phyloP scores from a whole-genome alignment of 495 filamentous ascomycete genomes.

The Penicillium riverlandense region DNA sequence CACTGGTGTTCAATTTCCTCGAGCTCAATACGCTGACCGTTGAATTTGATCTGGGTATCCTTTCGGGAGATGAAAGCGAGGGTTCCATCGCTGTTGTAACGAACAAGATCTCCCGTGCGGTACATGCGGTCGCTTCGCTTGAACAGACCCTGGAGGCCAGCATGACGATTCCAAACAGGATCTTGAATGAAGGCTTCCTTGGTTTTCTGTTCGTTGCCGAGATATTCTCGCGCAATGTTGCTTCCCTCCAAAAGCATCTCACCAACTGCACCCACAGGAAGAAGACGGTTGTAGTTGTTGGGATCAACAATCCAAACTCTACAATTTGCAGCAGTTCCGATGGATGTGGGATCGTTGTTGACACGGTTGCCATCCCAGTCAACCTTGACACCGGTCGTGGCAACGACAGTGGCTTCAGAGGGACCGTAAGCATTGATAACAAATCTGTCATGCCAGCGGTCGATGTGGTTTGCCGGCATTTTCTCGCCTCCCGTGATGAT shows the following conservation, averaged over 20 bases:
- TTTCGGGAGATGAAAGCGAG: slow-evolving; percentile 49
- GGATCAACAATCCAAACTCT: slow-evolving; percentile 55
- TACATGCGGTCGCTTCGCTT: slow-evolving; percentile 31
- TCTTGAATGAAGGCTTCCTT: slow-evolving; percentile 48
- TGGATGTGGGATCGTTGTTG: slow-evolving; percentile 28
- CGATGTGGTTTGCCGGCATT: slow-evolving; percentile 36
- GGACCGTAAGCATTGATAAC: slow-evolving; percentile 52
- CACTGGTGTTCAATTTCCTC: slow-evolving; percentile 59
- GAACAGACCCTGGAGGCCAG: slow-evolving; percentile 17
- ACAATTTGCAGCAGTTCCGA: slow-evolving; percentile 32
- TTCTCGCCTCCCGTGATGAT: slow-evolving; percentile 52
- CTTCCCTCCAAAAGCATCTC: slow-evolving; percentile 61
- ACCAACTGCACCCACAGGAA: slow-evolving; percentile 55
- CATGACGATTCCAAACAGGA: slow-evolving; percentile 39
- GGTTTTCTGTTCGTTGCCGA: slow-evolving; percentile 48
- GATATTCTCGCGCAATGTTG: slow-evolving; percentile 52
- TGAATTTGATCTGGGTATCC: slow-evolving; percentile 60
- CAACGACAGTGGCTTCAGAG: slow-evolving; percentile 44
- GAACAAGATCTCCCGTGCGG: slow-evolving; percentile 44
- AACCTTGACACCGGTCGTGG: slow-evolving; percentile 31
- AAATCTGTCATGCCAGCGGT: slow-evolving; percentile 32
- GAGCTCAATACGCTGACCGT: slow-evolving; percentile 59
- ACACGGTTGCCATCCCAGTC: slow-evolving; percentile 36
- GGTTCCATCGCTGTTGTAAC: slow-evolving; percentile 46
- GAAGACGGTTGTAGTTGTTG: slow-evolving; percentile 45